These are phyloP conservation scores for Lentinula lateritia DNA, from an alignment of 768 basidiomycete species.

Conservation along the genomic window DNA sequence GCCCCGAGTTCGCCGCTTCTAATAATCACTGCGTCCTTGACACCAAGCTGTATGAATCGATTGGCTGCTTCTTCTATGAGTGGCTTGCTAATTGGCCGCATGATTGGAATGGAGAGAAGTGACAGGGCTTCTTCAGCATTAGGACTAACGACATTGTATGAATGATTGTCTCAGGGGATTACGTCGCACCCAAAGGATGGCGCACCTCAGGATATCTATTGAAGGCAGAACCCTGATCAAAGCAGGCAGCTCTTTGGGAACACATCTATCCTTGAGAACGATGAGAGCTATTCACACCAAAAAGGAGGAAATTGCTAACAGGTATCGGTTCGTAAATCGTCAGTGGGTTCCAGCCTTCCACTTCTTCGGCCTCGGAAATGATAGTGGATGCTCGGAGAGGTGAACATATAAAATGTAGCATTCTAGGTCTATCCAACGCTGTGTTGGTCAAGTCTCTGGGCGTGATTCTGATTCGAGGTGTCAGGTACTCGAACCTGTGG, in stretches of 20 bases:
- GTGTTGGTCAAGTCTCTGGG: conserved; percentile 63
- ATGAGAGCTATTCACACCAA: background rate
- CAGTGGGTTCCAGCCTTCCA: conserved; percentile 56
- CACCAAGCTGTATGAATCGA: conserved; percentile 54
- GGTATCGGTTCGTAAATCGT: conserved; percentile 86
- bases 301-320: conserved; percentile 33
- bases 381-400: conserved; percentile 65
- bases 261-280: conserved; percentile 58
- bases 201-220: conserved; percentile 66
- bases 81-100: conserved; percentile 36
- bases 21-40: conserved; percentile 64
- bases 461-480: conserved; percentile 62
- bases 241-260: conserved; percentile 73
- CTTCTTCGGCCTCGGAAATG: conserved; percentile 51
- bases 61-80: conserved; percentile 64
- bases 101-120: conserved; percentile 48
- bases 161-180: too few relatives aligned
- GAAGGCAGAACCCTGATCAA: conserved; percentile 52
- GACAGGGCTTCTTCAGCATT: conserved; percentile 81
- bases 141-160: conserved; percentile 42
- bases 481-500: conserved; percentile 72
- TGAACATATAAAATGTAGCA: conserved; percentile 83
- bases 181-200: too few relatives aligned
- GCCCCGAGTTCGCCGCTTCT: conserved; percentile 71
- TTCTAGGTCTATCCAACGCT: conserved; percentile 41